A percentile compares a stretch with the other conserved stretches of the same genome.
Conservation (phyloP, 257 asterid genomes). For the Paulownia fortunei region DNA sequence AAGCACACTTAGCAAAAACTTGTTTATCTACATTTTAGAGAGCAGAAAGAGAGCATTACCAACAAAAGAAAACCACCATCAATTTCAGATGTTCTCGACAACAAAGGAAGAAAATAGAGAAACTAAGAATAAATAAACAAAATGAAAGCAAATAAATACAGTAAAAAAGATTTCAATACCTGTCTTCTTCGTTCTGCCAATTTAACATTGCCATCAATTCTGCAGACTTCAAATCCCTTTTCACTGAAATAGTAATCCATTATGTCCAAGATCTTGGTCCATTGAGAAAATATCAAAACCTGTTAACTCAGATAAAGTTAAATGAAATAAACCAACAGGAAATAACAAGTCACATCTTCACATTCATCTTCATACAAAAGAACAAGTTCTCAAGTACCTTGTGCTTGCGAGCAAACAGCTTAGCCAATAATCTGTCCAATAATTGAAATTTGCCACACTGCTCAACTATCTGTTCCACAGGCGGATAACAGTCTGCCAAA, state of each 20-base stretch:
- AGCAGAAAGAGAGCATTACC: neutral
- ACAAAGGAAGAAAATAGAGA: neutral
- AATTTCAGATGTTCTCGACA: constrained; percentile 10
- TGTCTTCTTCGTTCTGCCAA: constrained; percentile 78
- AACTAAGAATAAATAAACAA: neutral
- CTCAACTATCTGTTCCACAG: constrained; percentile 79
- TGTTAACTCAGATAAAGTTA: constrained; percentile 36
- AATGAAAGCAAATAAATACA: neutral
- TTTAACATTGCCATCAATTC: constrained; percentile 91
- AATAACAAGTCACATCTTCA: neutral
- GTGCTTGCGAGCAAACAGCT: constrained; percentile 84
- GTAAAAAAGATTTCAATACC: constrained; percentile 46
- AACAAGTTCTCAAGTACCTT: constrained; percentile 52
- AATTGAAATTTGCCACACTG: constrained; percentile 95
- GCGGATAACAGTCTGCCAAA: constrained; percentile 72
- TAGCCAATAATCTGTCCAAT: constrained; percentile 72
- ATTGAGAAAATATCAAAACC: constrained; percentile 97
- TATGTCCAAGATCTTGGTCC: constrained; percentile 94
- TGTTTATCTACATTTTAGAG: neutral
- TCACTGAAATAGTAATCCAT: constrained; percentile 95
- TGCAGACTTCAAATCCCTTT: constrained; percentile 78
- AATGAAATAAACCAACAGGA: constrained; percentile 9
- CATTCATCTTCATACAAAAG: neutral
- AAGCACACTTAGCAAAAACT: constrained; percentile 6
- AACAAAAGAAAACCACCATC: neutral